phyloP scores from a whole-genome alignment of 2,329 filamentous ascomycete species.

The Aspergillus floridensis region DNA sequence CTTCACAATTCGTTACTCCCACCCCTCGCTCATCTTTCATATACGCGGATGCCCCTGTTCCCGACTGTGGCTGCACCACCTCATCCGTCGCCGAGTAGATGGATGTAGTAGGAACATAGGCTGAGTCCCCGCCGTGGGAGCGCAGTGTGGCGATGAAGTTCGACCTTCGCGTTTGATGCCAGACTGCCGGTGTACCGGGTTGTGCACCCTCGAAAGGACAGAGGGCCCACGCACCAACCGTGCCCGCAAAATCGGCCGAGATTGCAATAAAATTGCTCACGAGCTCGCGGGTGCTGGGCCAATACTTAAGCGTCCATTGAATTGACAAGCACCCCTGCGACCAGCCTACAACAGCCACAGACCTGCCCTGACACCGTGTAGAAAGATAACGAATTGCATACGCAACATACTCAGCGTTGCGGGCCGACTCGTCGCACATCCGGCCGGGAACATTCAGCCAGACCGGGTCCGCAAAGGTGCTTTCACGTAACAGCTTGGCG shows the following conservation, averaged over 20 bases:
- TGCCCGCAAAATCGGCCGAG: constrained; percentile 51
- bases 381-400: constrained; percentile 51
- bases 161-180: not conserved
- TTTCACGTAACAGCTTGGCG: constrained; percentile 46
- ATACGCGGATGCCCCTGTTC: constrained; percentile 41
- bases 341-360: constrained; percentile 49
- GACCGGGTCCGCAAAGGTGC: constrained; percentile 48
- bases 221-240: constrained; percentile 27
- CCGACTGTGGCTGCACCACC: constrained; percentile 52
- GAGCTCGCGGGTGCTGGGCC: constrained; percentile 48
- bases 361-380: constrained; percentile 26
- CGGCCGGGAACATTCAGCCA: constrained; percentile 56
- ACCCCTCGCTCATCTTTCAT: not conserved
- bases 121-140: constrained; percentile 46
- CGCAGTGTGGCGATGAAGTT: not conserved
- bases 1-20: constrained; percentile 46
- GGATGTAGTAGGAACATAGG: constrained; percentile 54
- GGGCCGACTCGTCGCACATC: constrained; percentile 48
- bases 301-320: constrained; percentile 59
- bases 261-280: constrained; percentile 51
- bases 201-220: constrained; percentile 48
- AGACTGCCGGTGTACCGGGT: constrained; percentile 20
- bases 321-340: constrained; percentile 54
- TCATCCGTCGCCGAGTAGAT: constrained; percentile 52
- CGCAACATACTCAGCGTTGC: constrained; percentile 54